Base-by-base conservation (phyloP, 495 filamentous ascomycete species). In the Durotheca rogersii region DNA sequence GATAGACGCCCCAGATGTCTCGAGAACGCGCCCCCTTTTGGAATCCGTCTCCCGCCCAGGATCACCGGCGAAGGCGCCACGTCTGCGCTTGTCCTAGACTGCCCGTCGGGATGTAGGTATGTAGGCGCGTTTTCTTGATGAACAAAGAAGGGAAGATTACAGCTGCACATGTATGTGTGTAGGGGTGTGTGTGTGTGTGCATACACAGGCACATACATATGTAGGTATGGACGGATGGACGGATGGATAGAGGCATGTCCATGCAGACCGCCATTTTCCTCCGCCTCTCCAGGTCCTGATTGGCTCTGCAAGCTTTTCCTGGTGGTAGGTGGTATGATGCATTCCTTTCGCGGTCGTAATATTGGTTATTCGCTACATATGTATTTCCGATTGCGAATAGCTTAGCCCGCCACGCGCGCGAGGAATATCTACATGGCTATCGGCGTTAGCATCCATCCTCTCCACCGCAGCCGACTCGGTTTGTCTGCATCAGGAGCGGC, bases 391-490 rank as follows among this genome's bases (percentile, higher is more conserved):
- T 18, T 6, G 18, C 38, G 16, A 43, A 51, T 43, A 30, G 20
- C n/a, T n/a, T n/a, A n/a, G n/a, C n/a, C n/a, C n/a, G n/a, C 11
- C n/a, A 2, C 11, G 10, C 27, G n/a, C 27, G 21, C 21, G 17
- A 37, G 16, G 9, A 34, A 10, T 4, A 9, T 0, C 7, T 31
- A 40, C 23, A 4, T 27, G 23, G 4, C 23, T 19, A 27, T 52
- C 49, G 49, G 49, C 17, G 40, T 44, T 52, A 52, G 45, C 34
- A 25, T 27, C 49, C 32, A 32, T 27, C 49, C 32, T 23, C 49
- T 16, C 16, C 1, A 7, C 49, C 40, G 49, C 41, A 34, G 45
- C 49, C 49, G 49, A 52, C 17, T 17, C 49, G 15, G 49, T 32
- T 25, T 20, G 16, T 18, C 21, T 38, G 17, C 16, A 38, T 38